These are phyloP conservation scores for Zymoseptoria ardabiliae DNA, from an alignment of 2,329 filamentous ascomycete genomes.

Conservation along the genomic window DNA sequence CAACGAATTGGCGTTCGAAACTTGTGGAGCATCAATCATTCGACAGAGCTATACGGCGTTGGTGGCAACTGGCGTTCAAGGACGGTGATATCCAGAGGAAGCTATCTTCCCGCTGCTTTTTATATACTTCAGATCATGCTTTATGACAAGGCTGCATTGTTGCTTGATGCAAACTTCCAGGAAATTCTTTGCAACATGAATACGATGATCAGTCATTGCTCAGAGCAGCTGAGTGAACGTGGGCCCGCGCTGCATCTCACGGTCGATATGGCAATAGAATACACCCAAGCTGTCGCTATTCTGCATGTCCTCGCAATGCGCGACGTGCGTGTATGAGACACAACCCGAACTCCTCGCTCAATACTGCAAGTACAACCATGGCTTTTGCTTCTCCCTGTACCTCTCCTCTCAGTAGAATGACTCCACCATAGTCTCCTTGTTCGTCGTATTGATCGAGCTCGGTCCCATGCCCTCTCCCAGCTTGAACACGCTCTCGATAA, in stretches of 20 bases:
- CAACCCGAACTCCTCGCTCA: conserved; percentile 13
- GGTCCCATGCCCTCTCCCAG: conserved; percentile 74
- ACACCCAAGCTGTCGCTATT: neutral
- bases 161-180: neutral
- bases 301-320: neutral
- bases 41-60: neutral
- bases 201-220: neutral
- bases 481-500: conserved; percentile 92
- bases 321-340: neutral
- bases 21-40: neutral
- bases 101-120: neutral
- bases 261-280: neutral
- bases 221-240: neutral
- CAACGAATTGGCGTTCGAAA: neutral
- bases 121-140: neutral
- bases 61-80: neutral
- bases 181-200: neutral
- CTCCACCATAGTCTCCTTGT: conserved; percentile 99
- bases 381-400: neutral
- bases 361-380: conserved; percentile 1
- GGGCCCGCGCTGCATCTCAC: neutral
- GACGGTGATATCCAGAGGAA: neutral
- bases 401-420: conserved; percentile 80
- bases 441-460: conserved; percentile 67
- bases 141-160: neutral